These are phyloP conservation scores for Aspergillus vadensis DNA, from an alignment of 2,329 filamentous ascomycete genomes.

Conservation along the genomic window DNA sequence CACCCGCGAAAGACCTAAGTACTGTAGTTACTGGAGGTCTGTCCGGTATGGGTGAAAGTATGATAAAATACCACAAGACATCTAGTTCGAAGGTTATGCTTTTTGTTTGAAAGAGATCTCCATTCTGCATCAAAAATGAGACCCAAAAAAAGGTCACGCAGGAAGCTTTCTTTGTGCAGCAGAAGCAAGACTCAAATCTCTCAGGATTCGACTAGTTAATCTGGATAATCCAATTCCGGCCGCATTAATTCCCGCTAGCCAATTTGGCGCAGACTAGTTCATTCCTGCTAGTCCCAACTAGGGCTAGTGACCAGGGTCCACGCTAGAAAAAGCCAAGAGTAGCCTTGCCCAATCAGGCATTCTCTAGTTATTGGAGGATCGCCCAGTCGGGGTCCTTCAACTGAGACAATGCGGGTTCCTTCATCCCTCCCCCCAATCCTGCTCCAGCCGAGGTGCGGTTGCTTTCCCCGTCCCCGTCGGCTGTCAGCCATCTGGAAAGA, in stretches of 20 bases:
- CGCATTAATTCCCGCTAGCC: background rate
- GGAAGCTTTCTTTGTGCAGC: background rate
- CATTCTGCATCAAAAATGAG: background rate
- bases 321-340: slow-evolving; percentile 29
- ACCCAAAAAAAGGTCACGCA: background rate
- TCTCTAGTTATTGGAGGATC: background rate
- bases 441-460: background rate
- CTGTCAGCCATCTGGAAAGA: background rate
- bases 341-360: slow-evolving; percentile 13
- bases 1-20: background rate
- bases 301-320: slow-evolving; percentile 11
- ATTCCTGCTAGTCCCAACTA: background rate
- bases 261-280: background rate
- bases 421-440: background rate
- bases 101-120: no score
- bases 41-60: no score
- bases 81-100: no score
- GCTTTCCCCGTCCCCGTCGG: background rate
- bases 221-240: background rate
- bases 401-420: slow-evolving; percentile 16
- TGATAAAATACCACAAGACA: no score
- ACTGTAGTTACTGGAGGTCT: no score
- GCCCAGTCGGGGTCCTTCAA: background rate
- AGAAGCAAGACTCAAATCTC: background rate
- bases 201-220: no score